Conservation (phyloP, 148 eudicot species). For the Rhododendron simsii region DNA sequence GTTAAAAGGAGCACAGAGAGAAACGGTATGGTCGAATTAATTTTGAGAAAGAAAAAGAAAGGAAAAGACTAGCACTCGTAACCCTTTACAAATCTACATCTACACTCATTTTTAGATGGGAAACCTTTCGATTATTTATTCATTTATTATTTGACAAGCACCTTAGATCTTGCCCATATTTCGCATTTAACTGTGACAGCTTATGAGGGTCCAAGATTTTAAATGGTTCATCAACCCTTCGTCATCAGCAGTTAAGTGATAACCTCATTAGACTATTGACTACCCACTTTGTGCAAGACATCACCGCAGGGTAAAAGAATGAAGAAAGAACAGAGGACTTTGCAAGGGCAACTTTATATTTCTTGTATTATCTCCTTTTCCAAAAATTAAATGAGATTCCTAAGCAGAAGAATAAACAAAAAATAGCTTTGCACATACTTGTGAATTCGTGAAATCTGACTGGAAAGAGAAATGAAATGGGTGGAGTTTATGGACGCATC, state of each 20-base stretch:
- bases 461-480: not conserved
- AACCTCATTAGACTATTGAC: not conserved
- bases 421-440: too few species aligned
- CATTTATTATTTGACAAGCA: not conserved
- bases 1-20: not conserved
- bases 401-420: not conserved
- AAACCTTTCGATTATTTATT: not conserved
- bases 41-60: not conserved
- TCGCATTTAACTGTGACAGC: too few species aligned
- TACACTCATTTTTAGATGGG: not conserved
- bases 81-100: not conserved
- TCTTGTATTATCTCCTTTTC: not conserved
- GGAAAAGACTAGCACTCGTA: not conserved
- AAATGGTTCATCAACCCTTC: not conserved
- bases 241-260: not conserved
- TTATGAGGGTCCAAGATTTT: not conserved
- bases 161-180: not conserved
- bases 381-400: not conserved
- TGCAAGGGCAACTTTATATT: too few species aligned
- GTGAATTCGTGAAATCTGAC: not conserved
- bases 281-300: too few species aligned
- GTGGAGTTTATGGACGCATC: too few species aligned
- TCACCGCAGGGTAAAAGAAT: too few species aligned
- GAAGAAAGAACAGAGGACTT: too few species aligned
- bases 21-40: too few species aligned